Percentiles rank a stretch among this genome's conserved stretches.
phyloP scores from a whole-genome alignment of 1,284 basidiomycete species.

The Pulveroboletus sp. region DNA sequence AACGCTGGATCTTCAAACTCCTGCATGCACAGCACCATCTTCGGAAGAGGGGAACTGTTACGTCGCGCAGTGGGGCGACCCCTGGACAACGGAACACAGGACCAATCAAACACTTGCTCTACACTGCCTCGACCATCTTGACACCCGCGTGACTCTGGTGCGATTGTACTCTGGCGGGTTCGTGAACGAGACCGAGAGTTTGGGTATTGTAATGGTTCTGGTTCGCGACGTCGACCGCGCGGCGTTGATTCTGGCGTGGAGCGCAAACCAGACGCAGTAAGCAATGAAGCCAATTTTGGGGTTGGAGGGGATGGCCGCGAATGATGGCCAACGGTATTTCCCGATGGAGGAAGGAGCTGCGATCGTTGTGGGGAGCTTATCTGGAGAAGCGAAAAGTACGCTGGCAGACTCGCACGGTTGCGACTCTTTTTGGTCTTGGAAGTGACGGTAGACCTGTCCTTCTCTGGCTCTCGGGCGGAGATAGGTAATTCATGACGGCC shows the following conservation, averaged over 20 bases:
- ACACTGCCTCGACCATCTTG: slow-evolving; percentile 33
- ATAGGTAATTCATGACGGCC: slow-evolving; percentile 18
- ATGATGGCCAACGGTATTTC: slow-evolving; percentile 38
- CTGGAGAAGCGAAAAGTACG: slow-evolving; percentile 71
- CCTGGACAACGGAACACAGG: slow-evolving; percentile 35
- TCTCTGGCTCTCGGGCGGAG: slow-evolving; percentile 31
- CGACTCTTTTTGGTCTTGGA: slow-evolving; percentile 49
- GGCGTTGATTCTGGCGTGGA: slow-evolving; percentile 38
- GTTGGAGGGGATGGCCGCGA: slow-evolving; percentile 54
- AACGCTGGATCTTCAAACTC: slow-evolving; percentile 34
- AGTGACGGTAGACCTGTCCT: slow-evolving; percentile 36
- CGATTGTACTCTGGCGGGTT: slow-evolving; percentile 17
- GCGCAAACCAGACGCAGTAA: slow-evolving; percentile 30
- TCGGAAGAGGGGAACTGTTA: slow-evolving; percentile 50
- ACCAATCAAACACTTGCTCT: slow-evolving; percentile 38
- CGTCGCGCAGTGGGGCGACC: slow-evolving; percentile 46
- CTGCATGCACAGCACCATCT: slow-evolving; percentile 36
- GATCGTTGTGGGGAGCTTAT: slow-evolving; percentile 44
- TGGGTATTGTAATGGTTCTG: slow-evolving; percentile 36
- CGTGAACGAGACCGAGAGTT: slow-evolving; percentile 35
- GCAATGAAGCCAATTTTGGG: slow-evolving; percentile 43
- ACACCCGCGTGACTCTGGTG: slow-evolving; percentile 21
- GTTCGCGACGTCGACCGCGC: slow-evolving; percentile 46
- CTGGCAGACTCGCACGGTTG: slow-evolving; percentile 70
- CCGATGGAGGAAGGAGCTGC: slow-evolving; percentile 43